A percentile compares a stretch with the other conserved stretches of the same genome.
Conservation (phyloP, 352 stramenopile species). For the Globisporangium uncinulatum region DNA sequence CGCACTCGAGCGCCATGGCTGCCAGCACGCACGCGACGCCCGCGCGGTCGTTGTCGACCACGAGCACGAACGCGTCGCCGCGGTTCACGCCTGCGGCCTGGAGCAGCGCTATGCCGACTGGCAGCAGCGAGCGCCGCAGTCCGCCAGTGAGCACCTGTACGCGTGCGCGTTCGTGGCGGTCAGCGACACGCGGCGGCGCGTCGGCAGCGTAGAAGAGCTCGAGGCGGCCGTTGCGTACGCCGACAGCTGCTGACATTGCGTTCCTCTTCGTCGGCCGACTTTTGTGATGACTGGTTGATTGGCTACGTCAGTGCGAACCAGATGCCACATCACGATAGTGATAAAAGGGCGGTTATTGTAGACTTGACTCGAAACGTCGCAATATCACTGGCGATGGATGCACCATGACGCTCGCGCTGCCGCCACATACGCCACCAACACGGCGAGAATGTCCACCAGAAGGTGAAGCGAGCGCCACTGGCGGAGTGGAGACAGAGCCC, state of each 20-base stretch:
- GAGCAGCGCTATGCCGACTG: conserved; percentile 43
- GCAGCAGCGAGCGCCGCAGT: conserved; percentile 33
- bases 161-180: conserved; percentile 6
- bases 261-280: too few species aligned
- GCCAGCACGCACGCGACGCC: conserved; percentile 70
- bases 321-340: too few species aligned
- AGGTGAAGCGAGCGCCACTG: too few species aligned
- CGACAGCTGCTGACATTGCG: conserved; percentile 30
- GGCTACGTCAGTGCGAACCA: too few species aligned
- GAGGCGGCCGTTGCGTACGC: conserved; percentile 59
- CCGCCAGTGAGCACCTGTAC: conserved; percentile 41
- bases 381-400: too few species aligned
- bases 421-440: not conserved
- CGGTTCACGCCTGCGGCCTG: conserved; percentile 22
- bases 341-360: too few species aligned
- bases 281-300: too few species aligned
- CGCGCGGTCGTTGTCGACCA: conserved; percentile 67
- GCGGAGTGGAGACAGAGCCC: too few species aligned
- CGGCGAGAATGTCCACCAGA: not conserved
- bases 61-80: conserved; percentile 52
- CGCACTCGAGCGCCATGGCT: conserved; percentile 55
- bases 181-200: conserved; percentile 7
- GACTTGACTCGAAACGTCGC: too few species aligned
- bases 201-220: conserved; percentile 32
- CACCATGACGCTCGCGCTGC: conserved; percentile 4